phyloP scores from a whole-genome alignment of 495 filamentous ascomycete genomes.

The Pyrenopolyporus hunteri region DNA sequence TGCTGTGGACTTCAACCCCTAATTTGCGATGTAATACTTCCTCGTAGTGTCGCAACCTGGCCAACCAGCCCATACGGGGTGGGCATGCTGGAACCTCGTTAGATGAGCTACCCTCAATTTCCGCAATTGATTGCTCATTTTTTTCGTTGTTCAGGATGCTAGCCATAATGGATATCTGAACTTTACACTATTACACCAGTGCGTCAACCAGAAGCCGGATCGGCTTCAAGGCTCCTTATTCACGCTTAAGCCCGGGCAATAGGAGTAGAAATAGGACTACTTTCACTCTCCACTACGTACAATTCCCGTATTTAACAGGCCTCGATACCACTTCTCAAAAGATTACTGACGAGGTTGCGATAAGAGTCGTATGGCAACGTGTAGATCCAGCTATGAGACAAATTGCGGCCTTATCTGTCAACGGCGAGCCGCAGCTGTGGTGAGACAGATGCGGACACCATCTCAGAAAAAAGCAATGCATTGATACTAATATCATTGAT shows the following conservation, averaged over 20 bases:
- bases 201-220: background rate
- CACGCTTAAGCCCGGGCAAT: background rate
- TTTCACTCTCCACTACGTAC: background rate
- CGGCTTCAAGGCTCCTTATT: too few relatives aligned
- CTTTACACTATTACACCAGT: background rate
- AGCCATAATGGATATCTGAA: conserved; percentile 4
- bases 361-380: conserved; percentile 2
- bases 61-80: conserved; percentile 1
- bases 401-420: background rate
- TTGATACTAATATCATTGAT: background rate
- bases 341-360: conserved; percentile 19
- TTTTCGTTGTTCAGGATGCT: conserved; percentile 18
- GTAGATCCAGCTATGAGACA: background rate
- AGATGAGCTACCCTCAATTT: conserved; percentile 12
- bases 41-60: conserved; percentile 49
- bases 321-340: background rate
- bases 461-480: background rate
- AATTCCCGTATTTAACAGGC: background rate
- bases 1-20: conserved; percentile 59
- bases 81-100: conserved; percentile 1
- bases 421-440: background rate
- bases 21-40: conserved; percentile 57
- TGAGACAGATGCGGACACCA: conserved; percentile 3
- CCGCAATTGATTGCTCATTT: background rate
- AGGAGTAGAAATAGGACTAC: conserved; percentile 15